Evolutionary conservation across 2,329 filamentous ascomycete genomes (phyloP).

Genomic region (Ophiostoma himal-ulmi): DNA sequence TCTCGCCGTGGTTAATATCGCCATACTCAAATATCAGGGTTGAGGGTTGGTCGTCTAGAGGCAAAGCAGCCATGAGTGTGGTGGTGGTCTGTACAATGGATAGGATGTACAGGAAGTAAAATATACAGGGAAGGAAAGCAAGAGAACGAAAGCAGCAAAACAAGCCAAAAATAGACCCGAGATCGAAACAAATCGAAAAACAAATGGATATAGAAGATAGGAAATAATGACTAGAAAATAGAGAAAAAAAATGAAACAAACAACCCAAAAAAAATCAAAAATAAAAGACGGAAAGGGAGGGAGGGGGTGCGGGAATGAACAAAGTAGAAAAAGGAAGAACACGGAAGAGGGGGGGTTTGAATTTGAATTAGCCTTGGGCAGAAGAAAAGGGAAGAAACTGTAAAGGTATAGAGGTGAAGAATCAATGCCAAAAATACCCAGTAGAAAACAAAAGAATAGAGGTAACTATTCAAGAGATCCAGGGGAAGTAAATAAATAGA

Average conservation of each 20-base stretch:
- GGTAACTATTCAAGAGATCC: background rate
- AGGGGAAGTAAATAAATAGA: background rate
- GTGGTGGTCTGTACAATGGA: background rate
- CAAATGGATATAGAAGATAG: background rate
- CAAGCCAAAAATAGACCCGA: background rate
- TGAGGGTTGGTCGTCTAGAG: background rate
- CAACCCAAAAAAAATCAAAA: background rate
- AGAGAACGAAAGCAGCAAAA: background rate
- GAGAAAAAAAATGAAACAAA: background rate
- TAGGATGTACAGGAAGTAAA: background rate
- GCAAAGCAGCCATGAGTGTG: background rate
- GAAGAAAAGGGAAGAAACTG: background rate
- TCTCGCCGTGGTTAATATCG: background rate
- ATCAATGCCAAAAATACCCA: background rate
- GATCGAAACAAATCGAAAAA: background rate
- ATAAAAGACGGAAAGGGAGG: background rate
- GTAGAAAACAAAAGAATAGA: background rate
- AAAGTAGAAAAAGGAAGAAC: constrained; percentile 6
- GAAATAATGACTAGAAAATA: background rate
- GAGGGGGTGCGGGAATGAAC: background rate
- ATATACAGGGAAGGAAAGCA: background rate
- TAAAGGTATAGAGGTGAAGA: background rate
- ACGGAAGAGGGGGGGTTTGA: background rate
- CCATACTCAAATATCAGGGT: background rate
- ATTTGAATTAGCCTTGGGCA: background rate